Evolutionary conservation across 2,329 filamentous ascomycete genomes (phyloP).

Genomic region (Colletotrichum melonis): DNA sequence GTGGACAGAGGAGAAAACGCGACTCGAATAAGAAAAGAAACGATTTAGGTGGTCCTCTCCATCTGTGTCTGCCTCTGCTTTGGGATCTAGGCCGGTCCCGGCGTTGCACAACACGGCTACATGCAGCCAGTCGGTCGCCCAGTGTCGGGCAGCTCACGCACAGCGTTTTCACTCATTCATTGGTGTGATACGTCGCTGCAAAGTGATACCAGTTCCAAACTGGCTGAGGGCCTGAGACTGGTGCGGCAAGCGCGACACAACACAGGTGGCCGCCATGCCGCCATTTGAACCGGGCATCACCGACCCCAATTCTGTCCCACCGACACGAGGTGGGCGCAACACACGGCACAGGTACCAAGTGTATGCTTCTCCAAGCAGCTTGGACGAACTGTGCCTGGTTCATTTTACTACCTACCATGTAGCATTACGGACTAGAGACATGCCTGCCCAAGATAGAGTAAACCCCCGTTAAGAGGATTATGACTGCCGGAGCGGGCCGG

Average conservation of each 20-base stretch:
- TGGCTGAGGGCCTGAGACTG: not conserved
- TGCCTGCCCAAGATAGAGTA: not conserved
- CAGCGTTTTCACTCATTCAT: not conserved
- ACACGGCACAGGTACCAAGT: not conserved
- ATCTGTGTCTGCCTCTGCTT: not conserved
- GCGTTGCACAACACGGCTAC: not conserved
- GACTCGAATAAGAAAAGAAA: slow-evolving; percentile 1
- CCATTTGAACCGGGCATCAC: not conserved
- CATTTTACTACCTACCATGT: not conserved
- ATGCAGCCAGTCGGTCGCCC: not conserved
- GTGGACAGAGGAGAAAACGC: not conserved
- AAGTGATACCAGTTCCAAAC: not conserved
- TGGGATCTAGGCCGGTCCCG: not conserved
- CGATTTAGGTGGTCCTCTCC: not conserved
- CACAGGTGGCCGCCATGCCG: not conserved
- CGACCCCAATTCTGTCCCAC: not conserved
- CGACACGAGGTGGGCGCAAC: not conserved
- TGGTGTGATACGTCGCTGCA: not conserved
- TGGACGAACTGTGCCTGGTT: not conserved
- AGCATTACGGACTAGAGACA: not conserved
- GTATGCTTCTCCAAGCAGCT: not conserved
- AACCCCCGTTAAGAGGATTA: not conserved
- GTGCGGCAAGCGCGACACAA: not conserved
- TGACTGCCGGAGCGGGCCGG: not conserved
- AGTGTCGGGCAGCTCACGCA: not conserved